Percentiles rank a stretch among this genome's conserved stretches.
Conservation (phyloP, 202 grass and related monocot species). For the Panicum virgatum region DNA sequence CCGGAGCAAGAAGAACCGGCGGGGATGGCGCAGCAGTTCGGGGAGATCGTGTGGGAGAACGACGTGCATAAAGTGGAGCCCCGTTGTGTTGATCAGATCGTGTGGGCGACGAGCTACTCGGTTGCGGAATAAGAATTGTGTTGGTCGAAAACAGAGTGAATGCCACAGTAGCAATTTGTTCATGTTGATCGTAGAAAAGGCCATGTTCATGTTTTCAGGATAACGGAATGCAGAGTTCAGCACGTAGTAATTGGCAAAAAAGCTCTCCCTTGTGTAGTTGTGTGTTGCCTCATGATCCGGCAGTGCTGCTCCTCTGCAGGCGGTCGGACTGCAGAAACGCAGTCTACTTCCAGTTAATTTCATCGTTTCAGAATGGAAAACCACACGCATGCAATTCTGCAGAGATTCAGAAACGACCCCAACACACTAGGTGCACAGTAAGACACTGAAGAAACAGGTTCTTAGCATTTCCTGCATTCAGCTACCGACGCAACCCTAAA, state of each 20-base stretch:
- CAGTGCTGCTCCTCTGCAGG: not conserved
- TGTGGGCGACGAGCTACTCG: no score
- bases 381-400: not conserved
- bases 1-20: not conserved
- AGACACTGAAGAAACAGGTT: slow-evolving; percentile 5
- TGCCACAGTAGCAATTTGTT: not conserved
- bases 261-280: no score
- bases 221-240: not conserved
- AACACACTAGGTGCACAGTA: not conserved
- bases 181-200: not conserved
- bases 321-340: not conserved
- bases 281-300: no score
- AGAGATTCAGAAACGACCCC: not conserved
- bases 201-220: not conserved
- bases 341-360: not conserved
- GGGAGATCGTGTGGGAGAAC: not conserved
- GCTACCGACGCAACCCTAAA: not conserved
- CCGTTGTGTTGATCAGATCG: not conserved
- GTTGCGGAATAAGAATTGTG: no score
- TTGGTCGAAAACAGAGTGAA: not conserved
- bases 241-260: not conserved
- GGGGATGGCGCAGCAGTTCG: not conserved
- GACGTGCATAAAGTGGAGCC: not conserved
- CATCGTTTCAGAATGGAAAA: not conserved
- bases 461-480: not conserved